A percentile compares a stretch with the other conserved stretches of the same genome.
Evolutionary conservation across 345 rosid species (phyloP).

Genomic region (Eucalyptus sp.): DNA sequence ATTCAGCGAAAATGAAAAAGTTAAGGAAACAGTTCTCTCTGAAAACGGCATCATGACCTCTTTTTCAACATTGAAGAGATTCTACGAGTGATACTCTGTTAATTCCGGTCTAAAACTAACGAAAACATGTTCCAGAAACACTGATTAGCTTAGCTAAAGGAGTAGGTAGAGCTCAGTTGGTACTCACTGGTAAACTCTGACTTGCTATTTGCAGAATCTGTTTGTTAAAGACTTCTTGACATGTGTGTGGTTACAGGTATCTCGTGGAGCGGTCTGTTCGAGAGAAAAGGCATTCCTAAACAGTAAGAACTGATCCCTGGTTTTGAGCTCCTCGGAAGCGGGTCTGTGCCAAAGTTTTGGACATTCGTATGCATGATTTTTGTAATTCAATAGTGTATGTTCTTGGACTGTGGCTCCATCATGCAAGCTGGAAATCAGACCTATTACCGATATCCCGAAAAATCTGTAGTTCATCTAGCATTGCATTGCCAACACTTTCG

Average conservation of each 20-base stretch:
- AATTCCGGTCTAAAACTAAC: not conserved
- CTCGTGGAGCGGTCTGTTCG: conserved; percentile 19
- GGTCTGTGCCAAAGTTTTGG: not conserved
- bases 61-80: not conserved
- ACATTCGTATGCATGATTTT: not conserved
- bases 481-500: not conserved
- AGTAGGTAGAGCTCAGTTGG: not conserved
- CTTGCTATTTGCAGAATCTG: not conserved
- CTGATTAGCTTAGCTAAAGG: not conserved
- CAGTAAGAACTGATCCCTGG: not conserved
- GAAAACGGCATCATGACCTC: not conserved
- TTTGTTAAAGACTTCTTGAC: not conserved
- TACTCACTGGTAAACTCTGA: not conserved
- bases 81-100: not conserved
- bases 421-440: not conserved
- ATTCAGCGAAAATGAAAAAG: not conserved
- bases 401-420: not conserved
- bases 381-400: not conserved
- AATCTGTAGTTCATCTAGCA: not conserved
- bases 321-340: not conserved
- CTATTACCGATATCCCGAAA: not conserved
- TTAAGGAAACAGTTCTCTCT: not conserved
- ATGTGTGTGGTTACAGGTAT: conserved; percentile 13
- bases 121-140: not conserved
- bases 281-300: conserved; percentile 2